Percentiles rank a stretch among this genome's conserved stretches.
These are phyloP conservation scores for Ochetophila trinervis DNA, from an alignment of 306 rosid genomes.

Conservation along the genomic window DNA sequence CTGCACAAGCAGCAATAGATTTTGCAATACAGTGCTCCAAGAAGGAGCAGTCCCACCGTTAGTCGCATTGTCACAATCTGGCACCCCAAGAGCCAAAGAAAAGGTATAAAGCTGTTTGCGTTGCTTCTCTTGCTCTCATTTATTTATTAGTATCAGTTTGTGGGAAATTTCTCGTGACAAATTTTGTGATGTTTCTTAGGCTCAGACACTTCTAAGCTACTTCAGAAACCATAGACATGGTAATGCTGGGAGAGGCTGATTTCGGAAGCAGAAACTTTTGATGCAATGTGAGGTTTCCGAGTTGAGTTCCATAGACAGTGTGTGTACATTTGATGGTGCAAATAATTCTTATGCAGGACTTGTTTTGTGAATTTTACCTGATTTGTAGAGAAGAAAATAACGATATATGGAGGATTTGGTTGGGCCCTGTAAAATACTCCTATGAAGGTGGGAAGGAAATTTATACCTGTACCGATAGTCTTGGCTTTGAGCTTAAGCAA, in stretches of 20 bases:
- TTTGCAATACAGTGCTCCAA: constrained; percentile 67
- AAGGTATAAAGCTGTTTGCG: constrained; percentile 46
- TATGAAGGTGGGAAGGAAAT: constrained; percentile 32
- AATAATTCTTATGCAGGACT: constrained; percentile 54
- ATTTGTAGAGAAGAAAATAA: constrained; percentile 25
- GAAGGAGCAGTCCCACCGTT: constrained; percentile 98
- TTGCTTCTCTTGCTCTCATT: constrained; percentile 13
- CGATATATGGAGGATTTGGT: constrained; percentile 43
- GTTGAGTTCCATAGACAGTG: constrained; percentile 37
- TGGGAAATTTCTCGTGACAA: not conserved
- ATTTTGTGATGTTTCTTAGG: constrained; percentile 49
- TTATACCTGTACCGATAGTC: constrained; percentile 35
- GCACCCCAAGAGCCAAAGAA: constrained; percentile 95
- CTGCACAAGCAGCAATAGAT: constrained; percentile 52
- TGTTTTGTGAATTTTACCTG: constrained; percentile 40
- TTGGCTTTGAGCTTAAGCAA: constrained; percentile 27
- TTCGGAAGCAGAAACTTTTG: constrained; percentile 19
- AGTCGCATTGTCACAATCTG: constrained; percentile 83
- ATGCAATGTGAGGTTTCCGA: constrained; percentile 38
- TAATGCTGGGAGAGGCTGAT: constrained; percentile 83
- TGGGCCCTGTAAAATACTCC: constrained; percentile 41
- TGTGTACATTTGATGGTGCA: constrained; percentile 48
- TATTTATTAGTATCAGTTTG: not conserved
- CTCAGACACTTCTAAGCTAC: constrained; percentile 85
- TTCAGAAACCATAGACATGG: constrained; percentile 94